A percentile compares a stretch with the other conserved stretches of the same genome.
Evolutionary conservation across 257 asterid genomes (phyloP).

Genomic region (Solanum ahanhuiri): DNA sequence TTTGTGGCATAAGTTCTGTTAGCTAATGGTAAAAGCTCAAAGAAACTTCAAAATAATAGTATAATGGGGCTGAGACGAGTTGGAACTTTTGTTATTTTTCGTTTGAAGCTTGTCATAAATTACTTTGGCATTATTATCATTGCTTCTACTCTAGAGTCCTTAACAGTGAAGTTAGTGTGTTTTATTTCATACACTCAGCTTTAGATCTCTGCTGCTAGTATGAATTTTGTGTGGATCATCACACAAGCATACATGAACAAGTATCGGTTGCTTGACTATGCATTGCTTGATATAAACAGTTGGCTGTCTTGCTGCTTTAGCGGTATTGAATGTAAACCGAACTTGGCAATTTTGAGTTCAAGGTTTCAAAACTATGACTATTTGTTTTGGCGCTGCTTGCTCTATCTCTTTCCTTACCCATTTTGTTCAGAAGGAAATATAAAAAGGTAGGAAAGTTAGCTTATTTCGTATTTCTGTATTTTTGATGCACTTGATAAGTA

Average conservation of each 20-base stretch:
- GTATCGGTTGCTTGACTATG: neutral
- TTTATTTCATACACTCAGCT: neutral
- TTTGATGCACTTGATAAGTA: neutral
- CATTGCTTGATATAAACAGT: neutral
- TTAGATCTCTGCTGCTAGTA: neutral
- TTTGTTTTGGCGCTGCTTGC: neutral
- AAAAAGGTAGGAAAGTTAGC: neutral
- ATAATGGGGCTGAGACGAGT: neutral
- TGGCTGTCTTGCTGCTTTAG: neutral
- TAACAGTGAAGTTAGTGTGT: neutral
- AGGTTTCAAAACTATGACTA: neutral
- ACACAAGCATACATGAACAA: neutral
- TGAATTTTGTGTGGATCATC: neutral
- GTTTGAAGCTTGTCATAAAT: neutral
- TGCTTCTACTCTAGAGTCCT: neutral
- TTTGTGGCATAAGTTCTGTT: neutral
- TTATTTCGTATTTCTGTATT: neutral
- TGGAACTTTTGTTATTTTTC: neutral
- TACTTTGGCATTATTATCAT: neutral
- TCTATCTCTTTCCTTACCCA: neutral
- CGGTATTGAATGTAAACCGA: neutral
- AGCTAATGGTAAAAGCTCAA: neutral
- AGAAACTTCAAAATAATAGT: neutral
- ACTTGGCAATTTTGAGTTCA: neutral
- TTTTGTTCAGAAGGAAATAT: neutral